Evolutionary conservation across 108 stramenopile genomes (phyloP), one percentile per base, ranked within the genome.

Genomic region (Epithemia pelagica): DNA sequence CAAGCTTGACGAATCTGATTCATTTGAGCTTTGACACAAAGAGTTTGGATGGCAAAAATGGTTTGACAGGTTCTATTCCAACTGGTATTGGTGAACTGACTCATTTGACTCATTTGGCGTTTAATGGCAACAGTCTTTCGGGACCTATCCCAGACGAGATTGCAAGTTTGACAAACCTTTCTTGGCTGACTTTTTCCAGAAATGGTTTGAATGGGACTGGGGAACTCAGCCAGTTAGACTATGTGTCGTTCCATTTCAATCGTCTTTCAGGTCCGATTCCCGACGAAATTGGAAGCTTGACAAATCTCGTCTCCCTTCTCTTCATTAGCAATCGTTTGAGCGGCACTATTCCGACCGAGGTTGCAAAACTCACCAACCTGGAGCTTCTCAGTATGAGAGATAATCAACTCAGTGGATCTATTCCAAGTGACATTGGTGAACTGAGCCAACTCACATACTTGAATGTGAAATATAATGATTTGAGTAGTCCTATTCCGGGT

Each of bases 201-300:
- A n/a, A n/a, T n/a, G n/a, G n/a, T n/a, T 69, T 88, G 27, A 67
- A 80, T 0, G 57, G 65, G 30, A 77, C 82, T 25, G 80, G 80
- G n/a, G 55, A 62, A 46, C 61, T 86, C 65, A 60, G 53, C 21
- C 69, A 80, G 27, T 60, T 86, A 2, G 59, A 64, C 1, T 77
- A 70, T 57, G 60, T 79, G 18, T 68, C 73, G 46, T 28, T 83
- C 1, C 74, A 82, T 33, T 74, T 73, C 33, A 83, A 82, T 62
- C 59, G 61, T 33, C 57, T 87, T 30, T 68, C 51, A 46, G 86
- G 82, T 32, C 74, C 80, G 8, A 82, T 87, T 23, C 86, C 86
- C 1, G 66, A 78, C 2, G 76, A 83, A 32, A 2, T 87, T n/a
- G n/a, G n/a, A n/a, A n/a, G n/a, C n/a, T n/a, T n/a, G n/a, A n/a